Evolutionary conservation across 1,139 yeast genomes (phyloP), one percentile per base, ranked within the genome.

Genomic region (Hanseniaspora uvarum): DNA sequence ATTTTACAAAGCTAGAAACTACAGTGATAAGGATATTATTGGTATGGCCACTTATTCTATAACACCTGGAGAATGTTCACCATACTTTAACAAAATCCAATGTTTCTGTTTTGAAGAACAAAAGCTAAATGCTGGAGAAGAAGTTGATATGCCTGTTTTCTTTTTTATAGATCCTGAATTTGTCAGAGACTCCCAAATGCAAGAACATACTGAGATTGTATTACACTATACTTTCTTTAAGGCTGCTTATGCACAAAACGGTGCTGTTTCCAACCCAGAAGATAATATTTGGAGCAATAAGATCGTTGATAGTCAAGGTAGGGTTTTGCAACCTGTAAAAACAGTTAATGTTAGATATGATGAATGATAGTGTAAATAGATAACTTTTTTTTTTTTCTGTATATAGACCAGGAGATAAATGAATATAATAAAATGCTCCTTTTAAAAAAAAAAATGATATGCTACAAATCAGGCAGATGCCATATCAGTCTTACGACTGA

Each of bases 71-170:
- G 89, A 86, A 61, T 95, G 94, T 10, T 95, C 97, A 0, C 95
- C 88, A 5, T 94, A 92, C 68, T 92, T 92, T 72, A 86, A 87
- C 71, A 92, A 92, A 69, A 92, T 92, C 63, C 98, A 92, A 67
- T 92, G 99, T 68, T 92, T 92, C 71, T 92, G 99, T 66, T 92
- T 94, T 66, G 99, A 92, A 70, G 98, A 92, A 66, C 99, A 92
- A 69, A 77, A 87, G 67, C 73, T 92, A 59, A 77, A 83, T 56
- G 96, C 96, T 1, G 97, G 97, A 6, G 99, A 94, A 70, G 97
- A 92, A 67, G 95, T 94, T 16, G 99, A 94, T 65, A 92, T 94
- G 98, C 99, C 99, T 0, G 89, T 92, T 18, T 94, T 94, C 71
- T 94, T 94, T 77, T 94, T 94, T 68, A 86, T 94, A 55, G 99